phyloP scores from a whole-genome alignment of 495 filamentous ascomycete genomes.

The Cenococcum geophilum region DNA sequence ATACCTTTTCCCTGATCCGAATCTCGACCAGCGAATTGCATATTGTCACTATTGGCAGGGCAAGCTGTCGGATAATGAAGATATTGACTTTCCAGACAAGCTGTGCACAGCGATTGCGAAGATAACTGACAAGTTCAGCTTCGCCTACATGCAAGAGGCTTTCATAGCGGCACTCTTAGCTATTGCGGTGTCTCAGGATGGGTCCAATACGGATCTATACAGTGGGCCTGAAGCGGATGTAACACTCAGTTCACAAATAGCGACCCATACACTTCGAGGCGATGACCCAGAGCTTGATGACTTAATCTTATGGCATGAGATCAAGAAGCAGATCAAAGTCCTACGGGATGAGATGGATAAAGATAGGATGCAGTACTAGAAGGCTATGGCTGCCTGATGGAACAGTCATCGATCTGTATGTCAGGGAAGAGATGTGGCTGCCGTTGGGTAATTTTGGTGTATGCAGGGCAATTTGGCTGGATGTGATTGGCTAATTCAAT shows the following conservation, averaged over 20 bases:
- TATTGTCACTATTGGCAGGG: conserved; percentile 40
- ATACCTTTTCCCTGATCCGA: conserved; percentile 38
- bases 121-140: conserved; percentile 39
- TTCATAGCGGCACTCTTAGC: conserved; percentile 37
- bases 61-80: conserved; percentile 37
- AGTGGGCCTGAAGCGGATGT: conserved; percentile 25
- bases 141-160: conserved; percentile 42
- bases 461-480: no score
- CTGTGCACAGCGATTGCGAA: conserved; percentile 36
- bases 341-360: conserved; percentile 39
- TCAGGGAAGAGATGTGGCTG: no score
- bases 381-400: no score
- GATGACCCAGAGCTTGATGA: conserved; percentile 29
- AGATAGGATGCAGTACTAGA: background rate
- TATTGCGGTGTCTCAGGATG: conserved; percentile 30
- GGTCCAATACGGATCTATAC: conserved; percentile 15
- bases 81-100: conserved; percentile 39
- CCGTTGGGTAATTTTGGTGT: no score
- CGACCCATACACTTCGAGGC: conserved; percentile 8
- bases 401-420: no score
- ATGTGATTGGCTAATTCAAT: no score
- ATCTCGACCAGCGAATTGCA: conserved; percentile 28
- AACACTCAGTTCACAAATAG: conserved; percentile 4
- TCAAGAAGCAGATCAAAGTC: conserved; percentile 41
- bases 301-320: conserved; percentile 40